Base-by-base conservation (phyloP, 768 basidiomycete species). In the Boletellus ananiceps region DNA sequence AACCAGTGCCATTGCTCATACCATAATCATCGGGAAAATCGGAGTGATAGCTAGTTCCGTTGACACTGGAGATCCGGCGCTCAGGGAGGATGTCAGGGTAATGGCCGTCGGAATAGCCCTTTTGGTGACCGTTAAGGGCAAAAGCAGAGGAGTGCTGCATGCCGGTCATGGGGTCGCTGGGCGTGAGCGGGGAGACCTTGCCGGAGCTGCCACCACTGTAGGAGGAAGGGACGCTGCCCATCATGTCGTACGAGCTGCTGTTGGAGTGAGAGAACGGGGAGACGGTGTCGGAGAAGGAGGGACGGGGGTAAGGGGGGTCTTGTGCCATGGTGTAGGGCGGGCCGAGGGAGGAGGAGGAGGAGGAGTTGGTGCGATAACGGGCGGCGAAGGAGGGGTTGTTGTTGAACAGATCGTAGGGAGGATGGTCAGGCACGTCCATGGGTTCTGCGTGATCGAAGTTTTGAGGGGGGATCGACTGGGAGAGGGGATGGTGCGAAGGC, bases 161-260 rank as follows among this genome's bases (percentile, higher is more conserved):
- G 42, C 73, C 73, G 49, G 72, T 69, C 52, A 81, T 78, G 37
- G 80, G 71, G 65, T 88, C 86, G 57, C 67, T 82, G 31, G 86
- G 85, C 12, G 84, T 84, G 38, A 87, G 72, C 0, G 88, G 85
- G 16, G 88, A 88, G 43, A 82, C 83, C 67, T 87, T 88, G 54
- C 85, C 86, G 50, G 80, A 83, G 71, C 74, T 77, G 39, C 64
- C 56, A 11, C 63, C 56, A 12, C 63, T 67, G 69, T 82, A 80
- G 14, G 82, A 83, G 3, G 83, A 82, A 19, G 82, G 72, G 18
- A 84, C 70, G 54, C 78, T 79, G 64, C 72, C 71, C 64, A 83
- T 81, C 59, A 84, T 76, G 63, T 84, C 84, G 68, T 85, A 88
- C 11, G 81, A 74, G 63, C 74, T 73, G 47, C 72, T 62, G 56